A percentile compares a stretch with the other conserved stretches of the same genome.
phyloP scores from a whole-genome alignment of 2,329 filamentous ascomycete species.

The Monilinia fructigena region DNA sequence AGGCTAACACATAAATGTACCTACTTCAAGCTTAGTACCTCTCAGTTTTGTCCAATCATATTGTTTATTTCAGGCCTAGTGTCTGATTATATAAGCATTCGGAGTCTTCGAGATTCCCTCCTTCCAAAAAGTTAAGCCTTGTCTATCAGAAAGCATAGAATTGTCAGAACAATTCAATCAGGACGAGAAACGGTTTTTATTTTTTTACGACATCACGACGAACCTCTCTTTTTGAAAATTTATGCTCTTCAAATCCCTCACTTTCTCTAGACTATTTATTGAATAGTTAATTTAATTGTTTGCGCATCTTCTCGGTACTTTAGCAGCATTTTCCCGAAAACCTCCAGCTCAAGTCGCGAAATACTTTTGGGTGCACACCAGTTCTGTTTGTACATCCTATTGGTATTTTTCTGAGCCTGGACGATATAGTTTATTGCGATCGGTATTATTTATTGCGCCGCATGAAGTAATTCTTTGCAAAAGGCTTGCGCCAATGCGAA shows the following conservation, averaged over 20 bases:
- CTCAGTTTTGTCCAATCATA: background rate
- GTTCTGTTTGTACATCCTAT: slow-evolving; percentile 8
- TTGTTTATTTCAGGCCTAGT: background rate
- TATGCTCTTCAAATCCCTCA: slow-evolving; percentile 2
- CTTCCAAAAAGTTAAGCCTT: slow-evolving; percentile 18
- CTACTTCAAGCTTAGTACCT: background rate
- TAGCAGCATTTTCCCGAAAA: background rate
- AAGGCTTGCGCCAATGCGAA: slow-evolving; percentile 34
- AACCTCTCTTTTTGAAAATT: background rate
- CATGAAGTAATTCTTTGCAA: slow-evolving; percentile 19
- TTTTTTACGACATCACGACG: slow-evolving; percentile 16
- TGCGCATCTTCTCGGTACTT: background rate
- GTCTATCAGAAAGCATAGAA: slow-evolving; percentile 14
- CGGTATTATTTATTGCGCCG: slow-evolving; percentile 9
- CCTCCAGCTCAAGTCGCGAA: background rate
- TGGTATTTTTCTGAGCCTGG: slow-evolving; percentile 10
- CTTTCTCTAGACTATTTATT: background rate
- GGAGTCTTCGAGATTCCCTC: slow-evolving; percentile 1
- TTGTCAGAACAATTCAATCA: slow-evolving; percentile 9
- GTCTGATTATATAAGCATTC: slow-evolving; percentile 12
- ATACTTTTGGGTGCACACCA: slow-evolving; percentile 8
- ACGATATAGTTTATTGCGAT: slow-evolving; percentile 5
- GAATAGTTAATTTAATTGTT: slow-evolving; percentile 3
- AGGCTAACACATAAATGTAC: background rate
- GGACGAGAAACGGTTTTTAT: slow-evolving; percentile 12